Evolutionary conservation across 2,329 filamentous ascomycete species (phyloP), one percentile per base, ranked within the genome.

Genomic region (Xylariaceae sp.): DNA sequence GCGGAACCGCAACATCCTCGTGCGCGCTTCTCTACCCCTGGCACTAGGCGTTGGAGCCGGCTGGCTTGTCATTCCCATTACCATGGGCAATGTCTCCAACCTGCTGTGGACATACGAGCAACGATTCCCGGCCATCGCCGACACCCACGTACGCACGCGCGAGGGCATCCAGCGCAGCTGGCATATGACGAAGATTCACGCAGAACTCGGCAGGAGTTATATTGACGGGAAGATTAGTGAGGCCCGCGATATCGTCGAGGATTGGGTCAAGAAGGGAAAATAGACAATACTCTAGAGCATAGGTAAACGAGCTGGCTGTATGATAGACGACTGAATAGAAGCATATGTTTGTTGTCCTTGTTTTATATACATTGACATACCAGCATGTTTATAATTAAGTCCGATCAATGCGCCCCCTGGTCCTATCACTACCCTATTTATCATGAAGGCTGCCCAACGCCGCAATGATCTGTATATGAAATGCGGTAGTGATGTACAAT

Each of bases 61-160:
- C 55, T 94, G 91, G 84, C 78, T 85, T 57, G 85, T 96, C 37
- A 75, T 99, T 46, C 94, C 94, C 42, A 78, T 94, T 60, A 99
- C 94, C 40, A 95, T 91, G 81, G 78, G 83, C 70, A 99, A 99
- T 72, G 84, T 95, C 26, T 85, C 86, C 41, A 86, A 92, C 68
- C 76, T 97, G 68, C 76, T 87, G 43, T 99, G 94, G 94, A 85
- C 83, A 69, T 99, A 94, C 71, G 94, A 99, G 84, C 83, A 95
- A 80, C 84, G 81, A 66, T 88, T 92, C 68, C 94, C 94, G 4
- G 87, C 80, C 16, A 71, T 99, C 51, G 87, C 90, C 16, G 86
- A 96, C 64, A 83, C 88, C 53, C 94, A 99, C 74, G 64, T 92
- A 57, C 76, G 80, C 66, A 76, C 88, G 49, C 84, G 86, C 57